Percentiles rank a stretch among this genome's conserved stretches.
Evolutionary conservation across 805 yeast species (phyloP).

Genomic region (Ogataea angusta): DNA sequence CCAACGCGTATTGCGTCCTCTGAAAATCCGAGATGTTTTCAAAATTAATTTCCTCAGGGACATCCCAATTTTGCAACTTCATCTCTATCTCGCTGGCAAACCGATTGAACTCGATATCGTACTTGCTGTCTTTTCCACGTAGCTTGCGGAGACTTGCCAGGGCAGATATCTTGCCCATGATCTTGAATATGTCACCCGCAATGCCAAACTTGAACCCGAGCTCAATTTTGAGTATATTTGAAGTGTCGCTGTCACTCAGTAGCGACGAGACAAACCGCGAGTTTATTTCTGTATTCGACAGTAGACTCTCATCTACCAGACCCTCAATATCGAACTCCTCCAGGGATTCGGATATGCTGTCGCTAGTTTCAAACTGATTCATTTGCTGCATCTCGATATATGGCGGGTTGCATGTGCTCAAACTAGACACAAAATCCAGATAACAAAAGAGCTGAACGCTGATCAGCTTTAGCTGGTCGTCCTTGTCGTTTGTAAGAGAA

Average conservation of each 20-base stretch:
- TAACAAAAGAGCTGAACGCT: conserved; percentile 31
- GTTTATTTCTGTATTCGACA: conserved; percentile 7
- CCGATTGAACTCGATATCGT: conserved; percentile 25
- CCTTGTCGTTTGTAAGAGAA: conserved; percentile 9
- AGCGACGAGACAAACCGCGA: conserved; percentile 9
- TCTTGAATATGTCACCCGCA: conserved; percentile 31
- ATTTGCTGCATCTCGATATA: conserved; percentile 18
- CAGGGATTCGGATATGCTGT: no score
- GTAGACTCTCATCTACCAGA: conserved; percentile 1
- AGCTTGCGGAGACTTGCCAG: conserved; percentile 24
- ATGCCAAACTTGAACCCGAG: conserved; percentile 32
- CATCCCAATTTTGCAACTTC: conserved; percentile 30
- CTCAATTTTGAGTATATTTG: conserved; percentile 23
- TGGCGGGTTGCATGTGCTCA: conserved; percentile 30
- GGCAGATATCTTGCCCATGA: conserved; percentile 30
- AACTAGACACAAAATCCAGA: conserved; percentile 29
- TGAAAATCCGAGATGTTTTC: conserved; percentile 21
- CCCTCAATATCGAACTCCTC: not conserved
- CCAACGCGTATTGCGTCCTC: conserved; percentile 26
- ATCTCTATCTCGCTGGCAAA: conserved; percentile 29
- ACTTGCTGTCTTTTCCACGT: conserved; percentile 17
- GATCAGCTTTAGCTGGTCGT: conserved; percentile 20
- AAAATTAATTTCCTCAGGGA: conserved; percentile 18
- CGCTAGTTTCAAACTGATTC: not conserved
- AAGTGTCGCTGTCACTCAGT: conserved; percentile 17